Base-by-base conservation (phyloP, 345 rosid species). In the Pistacia integerrima region DNA sequence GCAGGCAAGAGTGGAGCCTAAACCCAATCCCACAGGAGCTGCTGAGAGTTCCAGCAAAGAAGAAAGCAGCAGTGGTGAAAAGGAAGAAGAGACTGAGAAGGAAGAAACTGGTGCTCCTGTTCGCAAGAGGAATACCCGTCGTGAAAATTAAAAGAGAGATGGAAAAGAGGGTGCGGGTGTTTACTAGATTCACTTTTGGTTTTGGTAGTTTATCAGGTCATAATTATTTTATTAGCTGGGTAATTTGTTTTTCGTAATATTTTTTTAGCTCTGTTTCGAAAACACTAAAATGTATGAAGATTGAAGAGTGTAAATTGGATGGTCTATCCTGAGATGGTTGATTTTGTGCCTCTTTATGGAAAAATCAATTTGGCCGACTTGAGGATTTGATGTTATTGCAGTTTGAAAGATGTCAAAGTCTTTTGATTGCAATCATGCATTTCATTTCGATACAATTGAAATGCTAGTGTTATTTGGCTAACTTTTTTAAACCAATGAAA, bases 101-200 rank as follows among this genome's bases (percentile, higher is more conserved):
- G 92, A 86, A 55, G 81, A 73, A 18, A 75, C 68, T 0, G 74
- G 78, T 0, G 84, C 87, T 25, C 84, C 88, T 22, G 85, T 90
- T 11, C 89, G 89, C n/a, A 82, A 89, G 77, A 80, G 90, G 83
- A 80, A 85, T 67, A 36, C 83, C 16, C 87, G 94, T 67, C 97
- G 92, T 52, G 97, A 90, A 1, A 85, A 54, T 79, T 92, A 75
- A 83, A 81, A 18, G 8, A 36, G 36, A 54, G 28, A 9, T 10
- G 7, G 60, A 22, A n/a, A 13, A 8, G 25, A 5, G 36, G 52
- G 36, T 48, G 59, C 13, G 5, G 57, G 4, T n/a, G 38, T 77
- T 22, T 36, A 33, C 30, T 38, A 51, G 67, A 66, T 73, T 55
- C 77, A 75, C 78, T 72, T 79, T 78, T 78, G 79, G 78, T 72